Conservation (phyloP, 2,329 filamentous ascomycete genomes). For the Venturia effusa region DNA sequence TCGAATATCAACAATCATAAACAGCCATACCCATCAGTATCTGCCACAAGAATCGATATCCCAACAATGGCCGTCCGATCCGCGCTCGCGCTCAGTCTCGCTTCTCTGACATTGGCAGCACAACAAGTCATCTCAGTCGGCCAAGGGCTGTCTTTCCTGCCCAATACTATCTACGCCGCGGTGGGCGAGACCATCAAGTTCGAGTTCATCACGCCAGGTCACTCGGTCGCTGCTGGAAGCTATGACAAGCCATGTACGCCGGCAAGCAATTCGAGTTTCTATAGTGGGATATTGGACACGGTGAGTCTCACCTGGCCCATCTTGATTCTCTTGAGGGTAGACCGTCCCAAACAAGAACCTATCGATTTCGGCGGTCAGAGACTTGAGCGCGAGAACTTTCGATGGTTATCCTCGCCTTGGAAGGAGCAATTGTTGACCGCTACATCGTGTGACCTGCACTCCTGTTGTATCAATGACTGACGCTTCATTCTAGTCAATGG, state of each 20-base stretch:
- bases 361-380: too few relatives aligned
- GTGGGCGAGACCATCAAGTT: conserved; percentile 28
- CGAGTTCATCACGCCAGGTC: conserved; percentile 28
- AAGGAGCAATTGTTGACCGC: too few relatives aligned
- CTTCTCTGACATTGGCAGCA: background rate
- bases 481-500: background rate
- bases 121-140: background rate
- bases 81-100: background rate
- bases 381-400: too few relatives aligned
- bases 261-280: conserved; percentile 21
- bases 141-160: conserved; percentile 21
- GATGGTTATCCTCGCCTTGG: too few relatives aligned
- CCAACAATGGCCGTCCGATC: background rate
- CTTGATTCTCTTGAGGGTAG: too few relatives aligned
- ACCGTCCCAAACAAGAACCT: too few relatives aligned
- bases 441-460: too few relatives aligned
- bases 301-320: background rate
- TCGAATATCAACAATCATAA: background rate
- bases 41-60: background rate
- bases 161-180: conserved; percentile 22
- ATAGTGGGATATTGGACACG: conserved; percentile 18
- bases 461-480: too few relatives aligned
- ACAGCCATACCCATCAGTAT: background rate
- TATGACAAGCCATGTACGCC: conserved; percentile 26
- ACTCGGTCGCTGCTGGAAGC: conserved; percentile 26